Percentiles rank a stretch among this genome's conserved stretches.
phyloP scores from a whole-genome alignment of 108 stramenopile species.

The Cyclotella choctawhatcheeana region DNA sequence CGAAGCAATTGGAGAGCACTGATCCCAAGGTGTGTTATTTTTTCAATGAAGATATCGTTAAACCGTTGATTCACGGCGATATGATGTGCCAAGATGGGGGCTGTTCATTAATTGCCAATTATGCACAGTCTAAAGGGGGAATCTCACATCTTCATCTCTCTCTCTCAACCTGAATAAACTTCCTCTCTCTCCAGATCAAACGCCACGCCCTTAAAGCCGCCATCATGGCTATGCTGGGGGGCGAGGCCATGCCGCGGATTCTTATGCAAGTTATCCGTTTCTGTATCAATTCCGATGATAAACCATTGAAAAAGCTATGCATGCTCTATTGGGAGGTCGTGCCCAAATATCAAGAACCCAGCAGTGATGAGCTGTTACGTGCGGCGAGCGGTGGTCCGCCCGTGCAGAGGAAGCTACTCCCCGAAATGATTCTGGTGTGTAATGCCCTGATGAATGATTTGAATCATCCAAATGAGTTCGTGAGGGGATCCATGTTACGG shows the following conservation, averaged over 20 bases:
- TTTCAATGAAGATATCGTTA: too few relatives aligned
- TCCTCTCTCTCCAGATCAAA: constrained; percentile 70
- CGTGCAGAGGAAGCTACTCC: constrained; percentile 90
- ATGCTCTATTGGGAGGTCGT: constrained; percentile 99
- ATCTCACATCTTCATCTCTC: constrained; percentile 3
- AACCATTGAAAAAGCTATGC: constrained; percentile 97
- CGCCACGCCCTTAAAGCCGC: constrained; percentile 95
- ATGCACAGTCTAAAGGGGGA: not conserved
- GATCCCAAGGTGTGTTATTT: constrained; percentile 77
- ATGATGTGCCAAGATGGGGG: not conserved
- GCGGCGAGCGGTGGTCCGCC: constrained; percentile 75
- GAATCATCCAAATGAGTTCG: constrained; percentile 99
- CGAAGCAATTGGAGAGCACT: constrained; percentile 91
- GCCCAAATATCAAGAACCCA: constrained; percentile 91
- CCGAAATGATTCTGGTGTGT: constrained; percentile 99
- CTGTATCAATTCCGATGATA: constrained; percentile 98
- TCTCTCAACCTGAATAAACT: too few relatives aligned
- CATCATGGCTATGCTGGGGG: constrained; percentile 97
- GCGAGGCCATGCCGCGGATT: constrained; percentile 96
- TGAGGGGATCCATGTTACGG: constrained; percentile 97
- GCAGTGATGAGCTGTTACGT: constrained; percentile 73
- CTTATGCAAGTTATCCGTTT: constrained; percentile 99
- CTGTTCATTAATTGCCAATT: not conserved
- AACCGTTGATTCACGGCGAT: not conserved
- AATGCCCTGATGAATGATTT: constrained; percentile 99